Evolutionary conservation across 2,329 filamentous ascomycete species (phyloP).

Genomic region (Colletotrichum euphorbiae): DNA sequence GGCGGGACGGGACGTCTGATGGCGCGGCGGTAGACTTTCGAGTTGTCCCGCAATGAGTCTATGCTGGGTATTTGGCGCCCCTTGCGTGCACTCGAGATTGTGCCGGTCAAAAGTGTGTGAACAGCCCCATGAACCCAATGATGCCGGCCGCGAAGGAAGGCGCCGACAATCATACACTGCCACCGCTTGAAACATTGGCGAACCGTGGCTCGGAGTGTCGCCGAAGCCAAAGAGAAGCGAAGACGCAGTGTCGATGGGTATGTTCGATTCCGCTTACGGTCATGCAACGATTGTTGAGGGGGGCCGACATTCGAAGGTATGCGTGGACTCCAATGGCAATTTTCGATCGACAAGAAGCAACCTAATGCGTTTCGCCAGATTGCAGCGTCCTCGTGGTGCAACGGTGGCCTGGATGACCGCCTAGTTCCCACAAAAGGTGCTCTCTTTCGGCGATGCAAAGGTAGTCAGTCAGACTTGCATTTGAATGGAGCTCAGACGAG

Average conservation of each 20-base stretch:
- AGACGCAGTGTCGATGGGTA: not conserved
- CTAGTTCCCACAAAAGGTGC: not conserved
- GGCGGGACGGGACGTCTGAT: constrained; percentile 15
- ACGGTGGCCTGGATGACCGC: constrained; percentile 16
- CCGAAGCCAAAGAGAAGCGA: not conserved
- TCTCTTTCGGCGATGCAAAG: not conserved
- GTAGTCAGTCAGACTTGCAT: not conserved
- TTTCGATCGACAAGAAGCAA: not conserved
- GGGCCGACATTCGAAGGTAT: not conserved
- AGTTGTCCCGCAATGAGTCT: not conserved
- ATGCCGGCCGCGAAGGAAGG: not conserved
- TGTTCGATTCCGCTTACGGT: constrained; percentile 13
- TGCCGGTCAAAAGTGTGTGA: not conserved
- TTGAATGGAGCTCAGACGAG: constrained; percentile 7
- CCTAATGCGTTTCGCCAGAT: constrained; percentile 8
- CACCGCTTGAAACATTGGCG: constrained; percentile 17
- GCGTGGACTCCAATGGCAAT: not conserved
- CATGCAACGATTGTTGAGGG: constrained; percentile 1
- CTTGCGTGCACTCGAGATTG: constrained; percentile 14
- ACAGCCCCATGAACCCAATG: not conserved
- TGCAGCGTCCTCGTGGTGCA: constrained; percentile 31
- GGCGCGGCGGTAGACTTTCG: not conserved
- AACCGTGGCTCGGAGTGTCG: constrained; percentile 4
- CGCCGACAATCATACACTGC: constrained; percentile 12
- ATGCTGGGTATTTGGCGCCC: constrained; percentile 2